phyloP scores from a whole-genome alignment of 2,329 filamentous ascomycete genomes.

The Beauveria medogensis region DNA sequence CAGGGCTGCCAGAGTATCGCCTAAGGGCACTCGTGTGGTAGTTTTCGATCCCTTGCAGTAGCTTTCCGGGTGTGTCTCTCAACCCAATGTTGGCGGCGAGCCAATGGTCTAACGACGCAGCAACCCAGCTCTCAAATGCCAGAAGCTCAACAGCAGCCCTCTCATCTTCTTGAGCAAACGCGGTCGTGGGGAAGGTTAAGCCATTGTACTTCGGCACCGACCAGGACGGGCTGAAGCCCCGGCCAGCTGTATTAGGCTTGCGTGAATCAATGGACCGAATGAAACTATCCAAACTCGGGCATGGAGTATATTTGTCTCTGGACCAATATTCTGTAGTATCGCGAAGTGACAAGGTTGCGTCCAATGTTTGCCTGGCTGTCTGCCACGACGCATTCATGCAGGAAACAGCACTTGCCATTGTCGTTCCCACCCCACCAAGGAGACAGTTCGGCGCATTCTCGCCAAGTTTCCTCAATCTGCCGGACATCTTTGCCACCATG shows the following conservation, averaged over 20 bases:
- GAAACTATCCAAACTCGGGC: background rate
- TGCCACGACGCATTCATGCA: background rate
- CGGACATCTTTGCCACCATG: conserved; percentile 37
- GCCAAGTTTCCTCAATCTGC: conserved; percentile 34
- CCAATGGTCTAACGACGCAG: conserved; percentile 30
- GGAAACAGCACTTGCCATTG: background rate
- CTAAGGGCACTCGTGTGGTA: conserved; percentile 25
- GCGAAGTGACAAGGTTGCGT: background rate
- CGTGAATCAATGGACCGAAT: background rate
- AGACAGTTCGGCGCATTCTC: conserved; percentile 10
- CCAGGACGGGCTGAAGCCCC: background rate
- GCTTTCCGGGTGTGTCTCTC: conserved; percentile 18
- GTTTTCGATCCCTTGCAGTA: conserved; percentile 21
- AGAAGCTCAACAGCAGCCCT: conserved; percentile 18
- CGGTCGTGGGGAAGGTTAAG: background rate
- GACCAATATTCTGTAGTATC: background rate
- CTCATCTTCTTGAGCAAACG: background rate
- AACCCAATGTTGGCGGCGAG: conserved; percentile 16
- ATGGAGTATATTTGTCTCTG: background rate
- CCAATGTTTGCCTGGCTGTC: background rate
- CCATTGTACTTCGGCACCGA: background rate
- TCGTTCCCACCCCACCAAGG: conserved; percentile 1
- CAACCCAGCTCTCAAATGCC: conserved; percentile 42
- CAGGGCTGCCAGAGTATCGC: conserved; percentile 33
- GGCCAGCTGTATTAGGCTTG: background rate